phyloP scores from a whole-genome alignment of 805 yeast species.

The Schwanniomyces pseudopolymorphus region DNA sequence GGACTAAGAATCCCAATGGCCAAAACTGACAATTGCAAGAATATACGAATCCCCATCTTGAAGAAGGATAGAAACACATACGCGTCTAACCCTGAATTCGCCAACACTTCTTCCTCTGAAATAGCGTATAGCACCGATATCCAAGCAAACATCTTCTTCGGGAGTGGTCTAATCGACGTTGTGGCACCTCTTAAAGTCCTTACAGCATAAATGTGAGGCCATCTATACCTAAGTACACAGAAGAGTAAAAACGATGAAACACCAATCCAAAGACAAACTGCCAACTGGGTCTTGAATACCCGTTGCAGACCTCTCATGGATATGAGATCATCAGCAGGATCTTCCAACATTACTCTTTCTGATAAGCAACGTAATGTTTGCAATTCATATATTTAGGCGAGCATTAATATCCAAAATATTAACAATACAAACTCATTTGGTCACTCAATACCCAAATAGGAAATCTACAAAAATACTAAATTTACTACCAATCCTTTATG shows the following conservation, averaged over 20 bases:
- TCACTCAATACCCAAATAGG: background rate
- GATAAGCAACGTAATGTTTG: background rate
- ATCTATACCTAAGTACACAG: conserved; percentile 50
- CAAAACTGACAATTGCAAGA: conserved; percentile 63
- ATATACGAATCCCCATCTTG: conserved; percentile 70
- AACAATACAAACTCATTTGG: background rate
- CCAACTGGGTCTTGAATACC: conserved; percentile 56
- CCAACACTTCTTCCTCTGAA: conserved; percentile 73
- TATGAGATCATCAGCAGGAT: conserved; percentile 8
- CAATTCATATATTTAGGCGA: background rate
- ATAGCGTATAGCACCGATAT: conserved; percentile 60
- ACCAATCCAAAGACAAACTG: conserved; percentile 50
- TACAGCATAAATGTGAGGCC: conserved; percentile 60
- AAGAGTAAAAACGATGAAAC: conserved; percentile 45
- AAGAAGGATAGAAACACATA: conserved; percentile 48
- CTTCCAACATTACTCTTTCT: conserved; percentile 5
- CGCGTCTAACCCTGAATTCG: conserved; percentile 91
- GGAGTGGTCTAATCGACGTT: conserved; percentile 40
- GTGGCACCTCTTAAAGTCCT: conserved; percentile 48
- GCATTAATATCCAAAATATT: background rate
- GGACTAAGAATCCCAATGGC: conserved; percentile 43
- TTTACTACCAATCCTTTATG: too few species aligned
- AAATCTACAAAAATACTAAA: too few species aligned
- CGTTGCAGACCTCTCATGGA: conserved; percentile 38
- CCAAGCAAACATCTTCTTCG: conserved; percentile 71